Evolutionary conservation across 495 filamentous ascomycete genomes (phyloP).

Genomic region (Pseudevernia furfuracea): DNA sequence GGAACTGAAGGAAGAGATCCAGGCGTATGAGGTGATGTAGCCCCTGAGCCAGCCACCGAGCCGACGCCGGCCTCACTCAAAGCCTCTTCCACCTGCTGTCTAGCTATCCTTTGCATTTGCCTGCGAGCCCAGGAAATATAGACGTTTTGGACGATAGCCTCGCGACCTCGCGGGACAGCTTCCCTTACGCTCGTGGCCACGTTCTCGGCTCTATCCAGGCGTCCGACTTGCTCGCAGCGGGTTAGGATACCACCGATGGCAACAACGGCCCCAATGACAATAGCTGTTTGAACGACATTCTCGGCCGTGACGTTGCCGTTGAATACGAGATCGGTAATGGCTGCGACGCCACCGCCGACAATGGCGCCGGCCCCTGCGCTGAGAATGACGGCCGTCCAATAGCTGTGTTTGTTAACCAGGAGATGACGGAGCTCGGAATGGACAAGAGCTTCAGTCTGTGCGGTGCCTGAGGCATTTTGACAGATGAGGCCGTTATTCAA

Average conservation of each 20-base stretch:
- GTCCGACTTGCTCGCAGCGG: constrained; percentile 13
- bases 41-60: neutral
- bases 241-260: constrained; percentile 10
- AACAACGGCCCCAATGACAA: neutral
- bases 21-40: neutral
- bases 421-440: constrained; percentile 6
- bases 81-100: constrained; percentile 3
- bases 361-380: neutral
- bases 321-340: neutral
- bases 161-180: constrained; percentile 1
- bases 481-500: constrained; percentile 9
- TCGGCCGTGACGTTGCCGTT: constrained; percentile 2
- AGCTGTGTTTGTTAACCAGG: constrained; percentile 1
- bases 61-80: neutral
- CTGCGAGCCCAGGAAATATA: constrained; percentile 3
- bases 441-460: neutral
- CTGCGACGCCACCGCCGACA: constrained; percentile 1
- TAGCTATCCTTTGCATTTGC: neutral
- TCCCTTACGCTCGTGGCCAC: neutral
- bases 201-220: constrained; percentile 5
- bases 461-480: neutral
- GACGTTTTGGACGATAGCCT: constrained; percentile 10
- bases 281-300: constrained; percentile 11
- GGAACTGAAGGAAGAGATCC: neutral
- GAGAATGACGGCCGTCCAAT: constrained; percentile 13